Evolutionary conservation across 257 asterid species (phyloP).

Genomic region (Nicotiana otophora): DNA sequence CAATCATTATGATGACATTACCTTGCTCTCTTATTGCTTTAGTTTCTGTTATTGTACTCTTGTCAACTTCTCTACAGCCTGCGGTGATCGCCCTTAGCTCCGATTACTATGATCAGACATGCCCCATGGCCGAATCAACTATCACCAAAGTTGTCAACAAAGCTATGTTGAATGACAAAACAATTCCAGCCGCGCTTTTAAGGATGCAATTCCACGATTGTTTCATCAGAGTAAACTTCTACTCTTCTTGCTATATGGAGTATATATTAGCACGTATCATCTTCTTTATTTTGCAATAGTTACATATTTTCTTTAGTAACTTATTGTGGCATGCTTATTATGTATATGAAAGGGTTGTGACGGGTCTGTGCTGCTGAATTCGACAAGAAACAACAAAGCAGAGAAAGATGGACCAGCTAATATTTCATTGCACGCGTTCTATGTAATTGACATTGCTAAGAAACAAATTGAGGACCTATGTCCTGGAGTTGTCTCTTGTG

Average conservation of each 20-base stretch:
- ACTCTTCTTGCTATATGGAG: background rate
- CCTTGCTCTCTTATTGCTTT: constrained; percentile 13
- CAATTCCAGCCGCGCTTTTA: constrained; percentile 75
- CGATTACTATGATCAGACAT: constrained; percentile 55
- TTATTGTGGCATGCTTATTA: too few relatives aligned
- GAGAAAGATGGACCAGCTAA: constrained; percentile 78
- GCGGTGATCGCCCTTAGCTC: constrained; percentile 31
- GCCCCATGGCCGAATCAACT: constrained; percentile 52
- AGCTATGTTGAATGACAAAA: constrained; percentile 53
- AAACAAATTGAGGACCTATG: constrained; percentile 49
- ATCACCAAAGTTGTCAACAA: constrained; percentile 39
- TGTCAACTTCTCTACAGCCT: background rate
- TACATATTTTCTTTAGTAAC: too few relatives aligned
- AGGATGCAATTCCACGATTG: constrained; percentile 88
- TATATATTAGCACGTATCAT: too few relatives aligned
- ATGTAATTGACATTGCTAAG: constrained; percentile 64
- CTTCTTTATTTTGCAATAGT: too few relatives aligned
- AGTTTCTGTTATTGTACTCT: background rate
- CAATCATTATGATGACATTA: constrained; percentile 28
- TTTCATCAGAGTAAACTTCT: constrained; percentile 48
- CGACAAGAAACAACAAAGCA: constrained; percentile 39
- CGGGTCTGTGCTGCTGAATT: constrained; percentile 64
- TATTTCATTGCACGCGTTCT: constrained; percentile 74
- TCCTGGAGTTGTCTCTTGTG: constrained; percentile 82
- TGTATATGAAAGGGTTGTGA: constrained; percentile 61